Conservation (phyloP, 2,329 filamentous ascomycete genomes). For the Helotiales sp. region DNA sequence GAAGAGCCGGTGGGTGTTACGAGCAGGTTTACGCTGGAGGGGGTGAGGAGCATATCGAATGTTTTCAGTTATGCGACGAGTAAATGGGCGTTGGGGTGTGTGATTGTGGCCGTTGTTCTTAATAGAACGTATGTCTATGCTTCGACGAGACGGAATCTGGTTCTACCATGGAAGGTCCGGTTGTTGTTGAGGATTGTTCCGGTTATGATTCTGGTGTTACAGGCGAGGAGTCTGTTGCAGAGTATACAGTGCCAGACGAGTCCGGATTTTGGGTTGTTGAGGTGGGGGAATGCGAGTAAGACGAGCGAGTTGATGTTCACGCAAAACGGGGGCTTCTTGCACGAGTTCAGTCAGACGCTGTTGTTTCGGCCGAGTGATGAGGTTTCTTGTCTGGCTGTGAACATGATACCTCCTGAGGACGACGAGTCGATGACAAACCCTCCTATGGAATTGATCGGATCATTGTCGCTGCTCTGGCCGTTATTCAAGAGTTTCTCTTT, state of each 20-base stretch:
- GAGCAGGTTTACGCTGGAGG: conserved; percentile 56
- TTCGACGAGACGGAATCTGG: conserved; percentile 78
- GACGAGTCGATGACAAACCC: conserved; percentile 38
- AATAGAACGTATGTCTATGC: conserved; percentile 95
- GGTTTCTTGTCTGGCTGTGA: conserved; percentile 71
- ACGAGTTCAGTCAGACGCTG: conserved; percentile 69
- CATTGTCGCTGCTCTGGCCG: conserved; percentile 74
- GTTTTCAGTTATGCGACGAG: conserved; percentile 90
- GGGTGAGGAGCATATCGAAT: conserved; percentile 72
- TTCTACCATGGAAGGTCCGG: conserved; percentile 71
- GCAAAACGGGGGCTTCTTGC: conserved; percentile 67
- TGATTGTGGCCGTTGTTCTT: conserved; percentile 81
- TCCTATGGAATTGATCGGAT: conserved; percentile 52
- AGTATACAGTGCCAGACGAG: conserved; percentile 92
- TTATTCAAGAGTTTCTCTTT: conserved; percentile 68
- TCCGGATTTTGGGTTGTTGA: conserved; percentile 65
- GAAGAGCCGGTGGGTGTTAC: conserved; percentile 43
- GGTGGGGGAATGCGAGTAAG: conserved; percentile 68
- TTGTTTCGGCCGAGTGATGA: conserved; percentile 74
- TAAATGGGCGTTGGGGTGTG: conserved; percentile 87
- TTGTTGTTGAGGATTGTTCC: conserved; percentile 70
- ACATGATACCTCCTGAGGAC: conserved; percentile 64
- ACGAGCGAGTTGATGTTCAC: conserved; percentile 69
- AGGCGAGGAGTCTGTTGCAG: conserved; percentile 71
- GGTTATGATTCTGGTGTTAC: conserved; percentile 66